Base-by-base conservation (phyloP, 257 asterid species). In the Fraxinus anomala region DNA sequence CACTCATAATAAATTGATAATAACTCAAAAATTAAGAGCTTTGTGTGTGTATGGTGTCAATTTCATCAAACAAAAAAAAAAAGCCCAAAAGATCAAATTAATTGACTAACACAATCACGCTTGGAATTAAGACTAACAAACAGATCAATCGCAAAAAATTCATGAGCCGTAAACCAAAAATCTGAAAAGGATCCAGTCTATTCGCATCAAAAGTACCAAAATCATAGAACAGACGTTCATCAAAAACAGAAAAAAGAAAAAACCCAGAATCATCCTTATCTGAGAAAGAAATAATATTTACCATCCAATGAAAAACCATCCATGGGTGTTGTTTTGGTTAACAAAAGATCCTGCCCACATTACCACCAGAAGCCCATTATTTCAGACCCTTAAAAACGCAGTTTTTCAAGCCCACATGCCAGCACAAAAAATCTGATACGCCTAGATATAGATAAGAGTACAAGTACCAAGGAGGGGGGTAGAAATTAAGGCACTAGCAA, bases 401-500 rank as follows among this genome's bases (percentile, higher is more conserved):
- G 75, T 34, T 30, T 56, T 65, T 49, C 73, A 74, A 74, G 77
- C 80, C 82, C 80, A 70, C 30, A 28, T 68, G 79, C 75, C 51
- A 67, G 59, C 73, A 77, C 79, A 71, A 28, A 77, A 40, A 44
- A 54, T 78, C 42, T 68, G 82, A 70, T 80, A 42, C 4, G 23
- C 9, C 26, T 19, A 56, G 30, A 72, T 37, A 56, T 56, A 72
- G 80, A 47, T 31, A 31, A 31, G 44, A 70, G 23, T 77, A 77
- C 80, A 80, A 86, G 84, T 87, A 82, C 85, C 87, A 73, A 83
- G 84, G 72, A 72, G 73, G 73, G 79, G 83, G 42, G 81, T 56
- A 47, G 71, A 63, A 63, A 23, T 23, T 24, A 77, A 24, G 80
- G 70, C 76, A 79, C 74, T 42, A 75, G 76, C 70, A 81, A 73